Evolutionary conservation across 441 rosid species (phyloP), one percentile per base, ranked within the genome.

Genomic region (Biscutella laevigata): DNA sequence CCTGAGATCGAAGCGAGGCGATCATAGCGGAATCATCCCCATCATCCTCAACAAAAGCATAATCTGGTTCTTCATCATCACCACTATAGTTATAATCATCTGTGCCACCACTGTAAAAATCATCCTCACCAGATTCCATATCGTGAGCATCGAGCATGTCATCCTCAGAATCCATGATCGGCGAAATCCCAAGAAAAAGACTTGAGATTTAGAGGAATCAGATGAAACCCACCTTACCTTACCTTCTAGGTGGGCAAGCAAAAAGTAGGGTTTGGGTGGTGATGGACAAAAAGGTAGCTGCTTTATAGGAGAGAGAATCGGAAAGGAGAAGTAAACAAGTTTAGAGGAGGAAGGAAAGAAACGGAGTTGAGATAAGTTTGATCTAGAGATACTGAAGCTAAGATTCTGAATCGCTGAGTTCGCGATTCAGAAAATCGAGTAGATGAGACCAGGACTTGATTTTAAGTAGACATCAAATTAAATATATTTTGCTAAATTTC

Each of bases 91-190:
- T 68, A 52, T 68, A 61, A 14, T 77, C 90, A 34, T 78, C 87
- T 22, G 78, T 74, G 5, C 92, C 94, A 20, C 89, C 94, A 71
- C 92, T 80, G 65, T 78, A 81, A 67, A 71, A 85, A 42, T 78
- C 95, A 15, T 84, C 96, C 7, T 88, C 92, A 4, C 66, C 61
- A 0, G 84, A 84, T 22, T 74, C 86, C 41, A 74, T 59, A 52
- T 70, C 78, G 64, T 75, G 74, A 7, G 77, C 80, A 53, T 81
- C 86, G 62, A 77, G 64, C 77, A 80, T 70, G 34, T 80, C 84
- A 4, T 84, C 88, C 8, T 78, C 85, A 1, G 78, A 79, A 57
- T 82, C 91, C 96, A 87, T 87, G 32, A 55, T 53, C 30, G 14
- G 17, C 13, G 29, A 8, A 10, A 36, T 45, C 6, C 1, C n/a